Conservation (phyloP, 805 yeast species). For the Metschnikowia arizonensis region DNA sequence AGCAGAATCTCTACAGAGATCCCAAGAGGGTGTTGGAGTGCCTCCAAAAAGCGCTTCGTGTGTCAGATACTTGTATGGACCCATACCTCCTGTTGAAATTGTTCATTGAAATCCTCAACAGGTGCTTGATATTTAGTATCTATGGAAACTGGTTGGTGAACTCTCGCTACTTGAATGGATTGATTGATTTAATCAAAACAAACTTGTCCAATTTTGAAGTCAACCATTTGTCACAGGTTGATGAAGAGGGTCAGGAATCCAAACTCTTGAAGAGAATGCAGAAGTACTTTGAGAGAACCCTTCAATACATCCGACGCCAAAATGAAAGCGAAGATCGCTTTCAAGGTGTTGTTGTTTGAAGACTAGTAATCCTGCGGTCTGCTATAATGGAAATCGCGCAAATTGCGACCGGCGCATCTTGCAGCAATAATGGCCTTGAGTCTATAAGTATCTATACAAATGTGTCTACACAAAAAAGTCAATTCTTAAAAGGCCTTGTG, state of each 20-base stretch:
- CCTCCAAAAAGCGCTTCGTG: conserved; percentile 78
- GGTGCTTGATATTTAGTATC: conserved; percentile 79
- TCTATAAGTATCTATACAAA: neutral
- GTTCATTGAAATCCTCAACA: conserved; percentile 84
- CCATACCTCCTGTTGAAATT: conserved; percentile 66
- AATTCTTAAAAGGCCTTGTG: too few species aligned
- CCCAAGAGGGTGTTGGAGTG: conserved; percentile 84
- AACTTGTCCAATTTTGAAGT: conserved; percentile 48
- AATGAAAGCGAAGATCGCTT: conserved; percentile 67
- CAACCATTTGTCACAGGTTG: conserved; percentile 22
- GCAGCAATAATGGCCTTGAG: neutral
- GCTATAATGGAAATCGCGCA: neutral
- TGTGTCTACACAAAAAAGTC: neutral
- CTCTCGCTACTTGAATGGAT: conserved; percentile 73
- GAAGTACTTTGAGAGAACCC: conserved; percentile 59
- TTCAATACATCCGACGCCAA: conserved; percentile 66
- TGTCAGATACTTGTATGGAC: conserved; percentile 94
- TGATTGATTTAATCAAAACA: conserved; percentile 75
- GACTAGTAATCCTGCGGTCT: too few species aligned
- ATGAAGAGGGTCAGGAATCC: conserved; percentile 25
- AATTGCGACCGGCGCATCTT: neutral
- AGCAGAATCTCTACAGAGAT: conserved; percentile 30
- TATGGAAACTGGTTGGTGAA: conserved; percentile 73
- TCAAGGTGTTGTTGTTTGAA: conserved; percentile 39
- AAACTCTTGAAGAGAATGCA: conserved; percentile 27